A percentile compares a stretch with the other conserved stretches of the same genome.
phyloP scores from a whole-genome alignment of 805 yeast genomes.

The Torulaspora gathmanii region DNA sequence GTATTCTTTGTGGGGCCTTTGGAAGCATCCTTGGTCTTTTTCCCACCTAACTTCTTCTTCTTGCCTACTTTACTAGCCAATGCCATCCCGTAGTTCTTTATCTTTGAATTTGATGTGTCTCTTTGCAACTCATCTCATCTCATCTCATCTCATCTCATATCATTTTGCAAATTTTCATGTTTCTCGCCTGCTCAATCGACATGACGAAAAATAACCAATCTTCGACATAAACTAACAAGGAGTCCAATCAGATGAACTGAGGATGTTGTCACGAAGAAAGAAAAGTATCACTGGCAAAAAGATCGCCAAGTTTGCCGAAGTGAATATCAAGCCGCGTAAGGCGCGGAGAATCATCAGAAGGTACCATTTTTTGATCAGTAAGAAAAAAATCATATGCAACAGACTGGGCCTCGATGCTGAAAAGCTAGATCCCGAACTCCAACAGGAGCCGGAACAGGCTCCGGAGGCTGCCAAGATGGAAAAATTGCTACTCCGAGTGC shows the following conservation, averaged over 20 bases:
- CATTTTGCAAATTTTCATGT: neutral
- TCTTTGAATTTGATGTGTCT: neutral
- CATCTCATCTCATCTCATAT: slow-evolving; percentile 15
- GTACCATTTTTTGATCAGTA: slow-evolving; percentile 66
- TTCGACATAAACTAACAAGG: neutral
- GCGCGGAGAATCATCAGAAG: slow-evolving; percentile 74
- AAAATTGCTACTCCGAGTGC: slow-evolving; percentile 12
- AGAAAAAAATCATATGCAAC: slow-evolving; percentile 41
- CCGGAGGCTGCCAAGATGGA: slow-evolving; percentile 14
- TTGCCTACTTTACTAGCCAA: neutral
- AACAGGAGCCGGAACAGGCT: neutral
- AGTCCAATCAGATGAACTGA: neutral
- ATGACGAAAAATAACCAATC: neutral
- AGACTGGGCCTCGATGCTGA: slow-evolving; percentile 26
- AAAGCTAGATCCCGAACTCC: slow-evolving; percentile 1
- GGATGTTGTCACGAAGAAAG: slow-evolving; percentile 28
- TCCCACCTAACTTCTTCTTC: neutral
- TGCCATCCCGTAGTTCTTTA: slow-evolving; percentile 7
- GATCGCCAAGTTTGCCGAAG: slow-evolving; percentile 29
- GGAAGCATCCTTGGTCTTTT: neutral
- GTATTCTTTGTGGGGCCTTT: neutral
- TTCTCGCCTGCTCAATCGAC: neutral
- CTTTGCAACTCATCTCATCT: slow-evolving; percentile 21
- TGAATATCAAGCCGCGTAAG: slow-evolving; percentile 56
- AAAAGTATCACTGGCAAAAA: slow-evolving; percentile 36